A percentile compares a stretch with the other conserved stretches of the same genome.
phyloP scores from a whole-genome alignment of 2,329 filamentous ascomycete species.

The Monosporascus sp. region DNA sequence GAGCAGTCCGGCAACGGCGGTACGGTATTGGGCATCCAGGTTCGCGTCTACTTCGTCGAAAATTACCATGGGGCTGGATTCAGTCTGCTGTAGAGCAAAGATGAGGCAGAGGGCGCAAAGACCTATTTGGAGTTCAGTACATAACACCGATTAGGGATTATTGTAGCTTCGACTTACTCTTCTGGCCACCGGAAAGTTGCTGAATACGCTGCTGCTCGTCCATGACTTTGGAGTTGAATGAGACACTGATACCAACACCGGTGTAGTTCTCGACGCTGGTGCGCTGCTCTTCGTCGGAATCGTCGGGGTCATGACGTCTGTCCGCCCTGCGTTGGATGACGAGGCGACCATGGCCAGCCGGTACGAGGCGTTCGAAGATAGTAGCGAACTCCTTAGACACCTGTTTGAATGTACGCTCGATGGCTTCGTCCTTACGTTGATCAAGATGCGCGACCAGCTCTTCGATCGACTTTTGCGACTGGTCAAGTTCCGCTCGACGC shows the following conservation, averaged over 20 bases:
- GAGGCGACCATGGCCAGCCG: constrained; percentile 83
- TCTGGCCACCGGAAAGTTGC: constrained; percentile 94
- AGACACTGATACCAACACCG: constrained; percentile 93
- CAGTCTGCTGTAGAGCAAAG: constrained; percentile 97
- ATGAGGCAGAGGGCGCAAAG: constrained; percentile 95
- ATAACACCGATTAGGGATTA: constrained; percentile 1
- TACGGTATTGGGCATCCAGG: constrained; percentile 94
- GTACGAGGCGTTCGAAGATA: constrained; percentile 93
- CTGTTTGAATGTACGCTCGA: constrained; percentile 97
- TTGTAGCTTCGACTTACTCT: constrained; percentile 58
- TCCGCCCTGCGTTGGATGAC: constrained; percentile 91
- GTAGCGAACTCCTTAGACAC: constrained; percentile 88
- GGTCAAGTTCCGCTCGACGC: constrained; percentile 80
- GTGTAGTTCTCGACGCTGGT: constrained; percentile 88
- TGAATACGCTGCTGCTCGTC: constrained; percentile 98
- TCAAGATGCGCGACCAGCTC: constrained; percentile 90
- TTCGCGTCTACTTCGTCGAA: constrained; percentile 99
- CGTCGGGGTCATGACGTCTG: constrained; percentile 55
- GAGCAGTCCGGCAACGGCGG: constrained; percentile 86
- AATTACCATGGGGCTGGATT: constrained; percentile 96
- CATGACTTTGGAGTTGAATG: constrained; percentile 92
- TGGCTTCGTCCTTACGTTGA: constrained; percentile 94
- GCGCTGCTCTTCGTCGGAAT: constrained; percentile 64
- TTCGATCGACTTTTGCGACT: constrained; percentile 80
- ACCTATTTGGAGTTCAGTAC: constrained; percentile 44